A percentile compares a stretch with the other conserved stretches of the same genome.
These are phyloP conservation scores for Blastobotrys indianensis DNA, from an alignment of 1,139 yeast genomes.

Conservation along the genomic window DNA sequence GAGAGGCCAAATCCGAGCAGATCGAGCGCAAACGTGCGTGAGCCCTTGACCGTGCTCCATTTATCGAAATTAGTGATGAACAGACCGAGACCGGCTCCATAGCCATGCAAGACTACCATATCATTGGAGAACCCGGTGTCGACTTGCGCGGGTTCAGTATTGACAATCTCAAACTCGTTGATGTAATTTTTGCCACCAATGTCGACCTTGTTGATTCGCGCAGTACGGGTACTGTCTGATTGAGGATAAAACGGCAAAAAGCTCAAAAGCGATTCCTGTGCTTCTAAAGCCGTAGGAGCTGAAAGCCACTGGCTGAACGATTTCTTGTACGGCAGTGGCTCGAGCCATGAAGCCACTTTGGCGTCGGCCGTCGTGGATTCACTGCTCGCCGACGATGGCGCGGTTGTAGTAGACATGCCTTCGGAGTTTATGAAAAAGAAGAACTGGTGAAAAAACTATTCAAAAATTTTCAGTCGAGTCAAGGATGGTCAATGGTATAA, in stretches of 20 bases:
- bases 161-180: slow-evolving; percentile 44
- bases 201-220: slow-evolving; percentile 45
- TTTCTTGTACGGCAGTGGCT: slow-evolving; percentile 31
- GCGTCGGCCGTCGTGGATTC: neutral
- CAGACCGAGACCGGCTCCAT: slow-evolving; percentile 78
- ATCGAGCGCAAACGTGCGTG: slow-evolving; percentile 60
- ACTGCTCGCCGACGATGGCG: neutral
- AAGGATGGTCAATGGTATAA: too few species aligned
- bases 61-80: slow-evolving; percentile 66
- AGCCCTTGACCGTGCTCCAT: slow-evolving; percentile 31
- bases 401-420: too few species aligned
- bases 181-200: slow-evolving; percentile 42
- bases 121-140: slow-evolving; percentile 29
- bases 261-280: slow-evolving; percentile 41
- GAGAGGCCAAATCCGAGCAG: slow-evolving; percentile 79
- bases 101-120: slow-evolving; percentile 73
- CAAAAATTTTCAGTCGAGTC: too few species aligned
- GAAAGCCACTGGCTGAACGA: slow-evolving; percentile 42
- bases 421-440: too few species aligned
- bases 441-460: too few species aligned
- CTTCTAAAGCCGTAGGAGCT: slow-evolving; percentile 33
- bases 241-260: slow-evolving; percentile 55
- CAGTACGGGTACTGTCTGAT: slow-evolving; percentile 41
- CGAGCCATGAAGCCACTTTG: neutral
- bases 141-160: slow-evolving; percentile 13